A percentile compares a stretch with the other conserved stretches of the same genome.
Conservation (phyloP, 805 yeast genomes). For the Starmerella geochares region DNA sequence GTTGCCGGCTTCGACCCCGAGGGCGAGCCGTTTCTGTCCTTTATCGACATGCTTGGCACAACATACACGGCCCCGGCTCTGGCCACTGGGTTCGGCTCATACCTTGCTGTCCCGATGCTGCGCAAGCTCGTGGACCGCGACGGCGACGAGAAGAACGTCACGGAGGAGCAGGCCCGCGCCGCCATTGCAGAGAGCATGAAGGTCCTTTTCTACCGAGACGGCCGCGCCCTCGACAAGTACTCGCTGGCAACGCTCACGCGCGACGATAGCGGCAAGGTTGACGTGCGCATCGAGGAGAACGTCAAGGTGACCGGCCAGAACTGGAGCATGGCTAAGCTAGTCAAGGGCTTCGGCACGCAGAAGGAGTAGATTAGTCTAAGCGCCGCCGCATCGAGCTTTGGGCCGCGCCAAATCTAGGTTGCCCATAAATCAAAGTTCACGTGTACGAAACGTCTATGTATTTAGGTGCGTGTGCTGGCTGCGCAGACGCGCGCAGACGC, state of each 20-base stretch:
- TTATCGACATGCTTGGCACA: constrained; percentile 86
- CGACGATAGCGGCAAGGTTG: constrained; percentile 47
- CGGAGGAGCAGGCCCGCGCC: constrained; percentile 64
- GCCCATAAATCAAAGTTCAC: too few species aligned
- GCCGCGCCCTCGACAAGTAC: constrained; percentile 81
- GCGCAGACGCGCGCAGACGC: too few species aligned
- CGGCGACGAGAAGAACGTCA: constrained; percentile 57
- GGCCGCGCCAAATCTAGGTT: too few species aligned
- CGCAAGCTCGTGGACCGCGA: constrained; percentile 76
- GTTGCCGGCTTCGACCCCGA: constrained; percentile 81
- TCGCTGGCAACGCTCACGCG: constrained; percentile 66
- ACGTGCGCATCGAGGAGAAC: constrained; percentile 28
- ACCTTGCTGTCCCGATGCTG: constrained; percentile 83
- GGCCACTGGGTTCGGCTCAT: constrained; percentile 95
- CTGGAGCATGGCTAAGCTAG: constrained; percentile 66
- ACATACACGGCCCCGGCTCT: constrained; percentile 77
- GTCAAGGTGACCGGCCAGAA: constrained; percentile 22
- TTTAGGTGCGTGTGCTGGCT: too few species aligned
- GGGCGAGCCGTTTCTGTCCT: constrained; percentile 62
- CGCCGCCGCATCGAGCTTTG: too few species aligned
- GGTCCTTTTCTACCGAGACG: constrained; percentile 91
- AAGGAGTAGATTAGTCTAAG: constrained; percentile 4
- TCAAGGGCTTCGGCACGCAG: constrained; percentile 69
- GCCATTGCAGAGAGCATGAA: constrained; percentile 83
- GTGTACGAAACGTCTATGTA: too few species aligned